Evolutionary conservation across 108 stramenopile species (phyloP), one percentile per base, ranked within the genome.

Genomic region (Cylindrotheca closterium): DNA sequence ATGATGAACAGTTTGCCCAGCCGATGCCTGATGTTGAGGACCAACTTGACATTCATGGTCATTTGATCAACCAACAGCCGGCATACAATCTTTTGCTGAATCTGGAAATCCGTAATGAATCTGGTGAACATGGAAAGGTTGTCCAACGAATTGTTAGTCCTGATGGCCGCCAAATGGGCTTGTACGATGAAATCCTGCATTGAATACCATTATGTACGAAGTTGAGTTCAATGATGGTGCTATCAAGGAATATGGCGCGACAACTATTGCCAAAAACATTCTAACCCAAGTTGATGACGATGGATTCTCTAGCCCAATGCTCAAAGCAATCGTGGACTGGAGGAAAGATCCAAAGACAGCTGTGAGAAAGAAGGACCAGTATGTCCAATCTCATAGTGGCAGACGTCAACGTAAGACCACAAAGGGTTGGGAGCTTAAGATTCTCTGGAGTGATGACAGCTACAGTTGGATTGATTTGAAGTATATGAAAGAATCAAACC

Each of bases 261-360:
- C n/a, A n/a, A n/a, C 71, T 4, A 78, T 87, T 24, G 82, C 86
- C 8, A 68, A 80, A 37, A 74, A 79, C 33, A 55, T 86, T 1
- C 33, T 68, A 1, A 22, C 54, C 4, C 69, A 73, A 24, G 67
- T 60, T n/a, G 82, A 80, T 49, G 55, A 45, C 12, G 61, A 63
- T 15, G 79, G 83, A 17, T 23, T 63, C 23, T 26, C 61, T 31
- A 31, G 3, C 46, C 4, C 18, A 0, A 33, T 63, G 34, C 19
- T 80, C 22, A 42, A 69, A 5, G 31, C 25, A n/a, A 65, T 73
- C 51, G 25, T 59, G 24, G 75, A 79, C 23, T 48, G 18, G 23
- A 22, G 26, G 67, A n/a, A n/a, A n/a, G n/a, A n/a, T n/a, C n/a
- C n/a, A n/a, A n/a, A n/a, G n/a, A n/a, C n/a, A n/a, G n/a, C 67